Conservation (phyloP, 2,329 filamentous ascomycete species). For the Pseudocercospora crystallina region DNA sequence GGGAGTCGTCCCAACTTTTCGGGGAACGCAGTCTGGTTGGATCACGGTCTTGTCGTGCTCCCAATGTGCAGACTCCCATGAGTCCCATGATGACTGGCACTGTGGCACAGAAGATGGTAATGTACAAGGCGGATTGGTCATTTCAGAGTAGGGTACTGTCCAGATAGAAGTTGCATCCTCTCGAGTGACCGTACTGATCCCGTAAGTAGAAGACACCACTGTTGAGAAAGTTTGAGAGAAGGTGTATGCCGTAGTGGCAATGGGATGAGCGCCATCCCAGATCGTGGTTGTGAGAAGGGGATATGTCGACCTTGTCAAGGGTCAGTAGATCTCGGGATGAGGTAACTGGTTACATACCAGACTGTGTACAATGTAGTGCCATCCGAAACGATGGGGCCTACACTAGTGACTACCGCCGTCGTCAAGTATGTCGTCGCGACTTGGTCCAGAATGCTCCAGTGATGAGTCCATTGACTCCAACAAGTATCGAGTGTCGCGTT, state of each 20-base stretch:
- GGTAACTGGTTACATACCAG: neutral
- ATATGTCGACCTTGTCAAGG: neutral
- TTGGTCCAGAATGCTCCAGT: constrained; percentile 1
- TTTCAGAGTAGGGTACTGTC: neutral
- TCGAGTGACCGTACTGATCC: neutral
- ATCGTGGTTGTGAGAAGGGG: neutral
- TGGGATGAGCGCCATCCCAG: neutral
- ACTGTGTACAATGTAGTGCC: neutral
- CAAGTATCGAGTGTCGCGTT: constrained; percentile 2
- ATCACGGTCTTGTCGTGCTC: neutral
- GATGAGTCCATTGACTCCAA: constrained; percentile 3
- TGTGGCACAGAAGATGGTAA: constrained; percentile 14
- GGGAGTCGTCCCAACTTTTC: constrained; percentile 3
- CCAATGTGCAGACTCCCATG: constrained; percentile 2
- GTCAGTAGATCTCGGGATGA: neutral
- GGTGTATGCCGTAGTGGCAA: constrained; percentile 1
- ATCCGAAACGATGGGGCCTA: neutral
- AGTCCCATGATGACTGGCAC: constrained; percentile 15
- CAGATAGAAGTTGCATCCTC: neutral
- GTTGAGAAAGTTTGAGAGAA: neutral
- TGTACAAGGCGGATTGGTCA: constrained; percentile 12
- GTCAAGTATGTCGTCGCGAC: neutral
- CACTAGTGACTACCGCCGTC: neutral
- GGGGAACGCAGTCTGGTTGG: neutral
- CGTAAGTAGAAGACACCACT: neutral